phyloP scores from a whole-genome alignment of 2,329 filamentous ascomycete species.

The Colletotrichum brevisporum region DNA sequence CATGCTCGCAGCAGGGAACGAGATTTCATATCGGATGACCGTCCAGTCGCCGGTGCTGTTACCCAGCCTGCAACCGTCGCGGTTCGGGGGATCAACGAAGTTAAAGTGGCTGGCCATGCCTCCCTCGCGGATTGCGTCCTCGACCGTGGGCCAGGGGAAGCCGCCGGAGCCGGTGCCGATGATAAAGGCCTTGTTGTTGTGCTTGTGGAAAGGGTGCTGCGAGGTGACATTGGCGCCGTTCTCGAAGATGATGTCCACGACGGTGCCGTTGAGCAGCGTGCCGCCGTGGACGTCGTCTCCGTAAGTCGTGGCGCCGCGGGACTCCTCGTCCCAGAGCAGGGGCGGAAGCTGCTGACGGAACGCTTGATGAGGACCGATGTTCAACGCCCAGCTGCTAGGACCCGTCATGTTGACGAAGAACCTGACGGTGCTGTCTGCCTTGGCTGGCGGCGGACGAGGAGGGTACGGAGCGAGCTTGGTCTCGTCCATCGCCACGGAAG shows the following conservation, averaged over 20 bases:
- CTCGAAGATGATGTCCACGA: slow-evolving; percentile 35
- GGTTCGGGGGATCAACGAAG: slow-evolving; percentile 25
- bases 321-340: slow-evolving; percentile 26
- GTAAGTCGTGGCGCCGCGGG: slow-evolving; percentile 29
- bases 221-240: slow-evolving; percentile 36
- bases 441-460: slow-evolving; percentile 18
- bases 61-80: slow-evolving; percentile 29
- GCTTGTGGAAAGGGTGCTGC: slow-evolving; percentile 35
- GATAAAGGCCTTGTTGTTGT: slow-evolving; percentile 35
- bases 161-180: slow-evolving; percentile 28
- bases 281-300: slow-evolving; percentile 5
- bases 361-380: slow-evolving; percentile 30
- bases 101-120: slow-evolving; percentile 28
- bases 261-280: slow-evolving; percentile 20
- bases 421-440: slow-evolving; percentile 26
- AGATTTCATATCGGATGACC: slow-evolving; percentile 37
- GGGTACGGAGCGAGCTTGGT: slow-evolving; percentile 32
- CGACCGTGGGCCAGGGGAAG: slow-evolving; percentile 34
- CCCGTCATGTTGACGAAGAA: slow-evolving; percentile 39
- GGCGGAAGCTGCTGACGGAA: slow-evolving; percentile 34
- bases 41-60: slow-evolving; percentile 35
- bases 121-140: slow-evolving; percentile 28
- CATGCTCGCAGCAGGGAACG: slow-evolving; percentile 34
- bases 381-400: slow-evolving; percentile 30
- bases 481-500: slow-evolving; percentile 31